Evolutionary conservation across 2,329 filamentous ascomycete species (phyloP), one percentile per base, ranked within the genome.

Genomic region (Colletotrichum eleusines): DNA sequence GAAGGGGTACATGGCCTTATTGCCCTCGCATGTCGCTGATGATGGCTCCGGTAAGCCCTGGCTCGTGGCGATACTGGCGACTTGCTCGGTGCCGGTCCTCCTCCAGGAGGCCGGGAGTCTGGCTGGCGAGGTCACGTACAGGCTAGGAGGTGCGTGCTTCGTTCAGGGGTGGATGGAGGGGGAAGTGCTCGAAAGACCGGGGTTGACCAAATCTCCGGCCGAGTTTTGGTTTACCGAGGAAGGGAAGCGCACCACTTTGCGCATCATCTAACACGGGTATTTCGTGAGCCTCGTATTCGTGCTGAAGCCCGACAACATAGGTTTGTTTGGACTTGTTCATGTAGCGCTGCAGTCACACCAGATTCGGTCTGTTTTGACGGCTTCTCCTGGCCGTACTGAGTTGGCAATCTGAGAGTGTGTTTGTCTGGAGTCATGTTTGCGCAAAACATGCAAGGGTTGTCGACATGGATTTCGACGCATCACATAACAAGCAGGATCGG

Each of bases 101-200:
- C 16, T 64, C 5, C 62, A 35, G 23, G 51, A 48, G 1, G 28
- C 31, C 16, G 51, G 38, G 3, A 18, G 5, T 7, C 16, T 14
- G n/a, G 46, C 42, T 16, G 40, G 31, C 9, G 3, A 33, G 20
- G 18, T 26, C 42, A 35, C n/a, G 28, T 48, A 57, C 14, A 57
- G 42, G 18, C 48, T 58, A 18, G 5, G 51, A 28, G 42, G 42
- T 3, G 38, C 23, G 11, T 55, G 40, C n/a, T 57, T 64, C 31
- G 40, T 48, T n/a, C 51, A 64, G 40, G 51, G 51, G 33, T 64
- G 51, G 40, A 64, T 57, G 51, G 38, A 57, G n/a, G 62, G 42
- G 5, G 40, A 40, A 20, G 35, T 57, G 31, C 31, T 57, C 8
- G 8, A 16, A 5, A 18, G n/a, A 2, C 4, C 14, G 1, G 20